These are phyloP conservation scores for Plantago ovata DNA, from an alignment of 257 asterid genomes.

Conservation along the genomic window DNA sequence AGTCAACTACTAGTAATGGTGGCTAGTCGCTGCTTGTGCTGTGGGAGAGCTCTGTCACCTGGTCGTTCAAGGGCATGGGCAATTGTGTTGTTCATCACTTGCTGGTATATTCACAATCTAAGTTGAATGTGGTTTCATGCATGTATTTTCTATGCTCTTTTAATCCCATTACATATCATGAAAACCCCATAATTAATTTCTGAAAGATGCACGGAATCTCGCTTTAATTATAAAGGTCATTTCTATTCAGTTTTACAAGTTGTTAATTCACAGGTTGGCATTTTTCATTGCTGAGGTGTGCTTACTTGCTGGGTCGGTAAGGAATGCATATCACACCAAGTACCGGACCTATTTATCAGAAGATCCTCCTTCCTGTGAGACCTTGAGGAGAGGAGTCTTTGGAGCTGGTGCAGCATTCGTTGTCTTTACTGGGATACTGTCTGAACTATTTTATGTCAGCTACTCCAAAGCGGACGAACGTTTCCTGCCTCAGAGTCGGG, in stretches of 20 bases:
- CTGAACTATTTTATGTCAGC: conserved; percentile 62
- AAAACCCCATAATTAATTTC: background rate
- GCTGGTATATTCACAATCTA: conserved; percentile 46
- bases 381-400: conserved; percentile 73
- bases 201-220: too few relatives aligned
- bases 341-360: conserved; percentile 42
- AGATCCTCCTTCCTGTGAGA: conserved; percentile 70
- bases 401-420: conserved; percentile 87
- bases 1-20: conserved; percentile 67
- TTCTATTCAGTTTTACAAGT: background rate
- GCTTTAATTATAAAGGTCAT: background rate
- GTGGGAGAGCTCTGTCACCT: conserved; percentile 70
- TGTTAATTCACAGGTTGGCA: conserved; percentile 46
- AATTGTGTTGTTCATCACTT: conserved; percentile 57
- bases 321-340: conserved; percentile 75
- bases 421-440: conserved; percentile 60
- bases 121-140: background rate
- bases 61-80: conserved; percentile 73
- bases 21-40: conserved; percentile 68
- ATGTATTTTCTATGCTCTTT: background rate
- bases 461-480: conserved; percentile 53
- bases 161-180: background rate
- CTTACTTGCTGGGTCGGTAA: conserved; percentile 67
- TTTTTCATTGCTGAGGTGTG: conserved; percentile 73
- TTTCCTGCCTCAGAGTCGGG: conserved; percentile 33